Conservation (phyloP, 2,329 filamentous ascomycete genomes). For the Stachybotrys elegans region DNA sequence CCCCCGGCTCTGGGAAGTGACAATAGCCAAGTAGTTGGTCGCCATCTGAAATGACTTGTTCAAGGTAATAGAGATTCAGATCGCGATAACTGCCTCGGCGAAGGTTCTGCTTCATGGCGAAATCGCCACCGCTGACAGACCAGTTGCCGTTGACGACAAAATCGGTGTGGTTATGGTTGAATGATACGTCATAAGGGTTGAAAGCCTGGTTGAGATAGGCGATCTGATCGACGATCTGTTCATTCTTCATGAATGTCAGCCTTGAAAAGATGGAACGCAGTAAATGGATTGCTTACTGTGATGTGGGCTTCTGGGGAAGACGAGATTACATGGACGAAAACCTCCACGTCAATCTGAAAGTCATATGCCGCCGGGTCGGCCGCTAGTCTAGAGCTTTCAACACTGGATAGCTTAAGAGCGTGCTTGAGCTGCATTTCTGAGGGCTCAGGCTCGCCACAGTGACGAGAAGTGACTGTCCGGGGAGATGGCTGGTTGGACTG, state of each 20-base stretch:
- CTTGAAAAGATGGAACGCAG: not conserved
- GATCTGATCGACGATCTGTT: slow-evolving; percentile 1
- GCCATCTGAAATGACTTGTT: not conserved
- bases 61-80: not conserved
- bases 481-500: not conserved
- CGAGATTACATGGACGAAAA: not conserved
- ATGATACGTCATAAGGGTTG: not conserved
- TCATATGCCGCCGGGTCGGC: not conserved
- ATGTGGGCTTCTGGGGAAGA: not conserved
- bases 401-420: not conserved
- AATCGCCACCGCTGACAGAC: not conserved
- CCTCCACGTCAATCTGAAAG: not conserved
- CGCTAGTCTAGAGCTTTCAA: not conserved
- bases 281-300: not conserved
- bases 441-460: not conserved
- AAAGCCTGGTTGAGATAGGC: not conserved
- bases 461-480: not conserved
- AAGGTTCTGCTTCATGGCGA: not conserved
- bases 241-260: not conserved
- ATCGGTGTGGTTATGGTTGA: not conserved
- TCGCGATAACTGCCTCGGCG: not conserved
- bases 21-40: slow-evolving; percentile 36
- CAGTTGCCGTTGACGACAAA: slow-evolving; percentile 1
- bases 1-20: slow-evolving; percentile 32
- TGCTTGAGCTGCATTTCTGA: not conserved